These are phyloP conservation scores for Boletus pseudopeckii DNA, from an alignment of 768 basidiomycete genomes.

Conservation along the genomic window DNA sequence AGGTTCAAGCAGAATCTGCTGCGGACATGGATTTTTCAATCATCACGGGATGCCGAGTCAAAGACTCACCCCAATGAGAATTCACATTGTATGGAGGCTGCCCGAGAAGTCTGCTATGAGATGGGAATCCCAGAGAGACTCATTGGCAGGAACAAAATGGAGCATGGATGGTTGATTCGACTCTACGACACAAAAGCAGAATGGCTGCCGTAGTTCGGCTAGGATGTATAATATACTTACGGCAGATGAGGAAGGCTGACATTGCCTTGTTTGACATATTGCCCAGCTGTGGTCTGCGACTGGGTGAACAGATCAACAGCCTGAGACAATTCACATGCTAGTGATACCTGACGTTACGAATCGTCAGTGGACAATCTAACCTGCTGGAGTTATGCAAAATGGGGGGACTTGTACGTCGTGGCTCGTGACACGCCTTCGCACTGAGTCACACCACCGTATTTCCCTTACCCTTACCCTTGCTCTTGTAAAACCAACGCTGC, in stretches of 20 bases:
- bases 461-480: background rate
- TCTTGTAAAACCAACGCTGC: constrained; percentile 2
- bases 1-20: background rate
- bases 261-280: background rate
- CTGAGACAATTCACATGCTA: background rate
- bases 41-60: background rate
- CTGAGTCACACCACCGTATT: background rate
- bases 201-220: background rate
- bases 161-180: background rate
- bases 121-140: background rate
- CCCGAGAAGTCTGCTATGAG: background rate
- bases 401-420: background rate
- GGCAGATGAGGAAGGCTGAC: background rate
- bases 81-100: background rate
- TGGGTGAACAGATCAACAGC: too few relatives aligned
- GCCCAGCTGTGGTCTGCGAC: too few relatives aligned
- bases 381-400: background rate
- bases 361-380: background rate
- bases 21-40: background rate
- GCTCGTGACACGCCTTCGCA: constrained; percentile 12
- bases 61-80: background rate
- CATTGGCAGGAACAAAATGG: background rate
- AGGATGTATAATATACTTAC: background rate
- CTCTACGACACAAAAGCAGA: too few relatives aligned
- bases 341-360: constrained; percentile 2